Conservation (phyloP, 2,329 filamentous ascomycete genomes). For the Huntiella bhutanensis region DNA sequence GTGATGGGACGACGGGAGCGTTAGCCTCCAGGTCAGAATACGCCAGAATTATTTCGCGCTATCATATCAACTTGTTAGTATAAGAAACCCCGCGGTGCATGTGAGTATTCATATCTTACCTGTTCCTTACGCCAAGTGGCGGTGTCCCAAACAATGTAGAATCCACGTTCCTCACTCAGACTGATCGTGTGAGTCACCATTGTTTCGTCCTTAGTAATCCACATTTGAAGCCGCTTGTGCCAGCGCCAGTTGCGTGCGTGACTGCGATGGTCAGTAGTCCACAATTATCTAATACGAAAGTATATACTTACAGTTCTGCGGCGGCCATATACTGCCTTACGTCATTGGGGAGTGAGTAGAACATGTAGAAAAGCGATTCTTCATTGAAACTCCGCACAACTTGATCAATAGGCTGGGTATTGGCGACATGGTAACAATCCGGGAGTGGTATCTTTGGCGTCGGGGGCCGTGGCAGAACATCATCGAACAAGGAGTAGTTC, state of each 20-base stretch:
- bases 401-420: constrained; percentile 44
- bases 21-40: constrained; percentile 41
- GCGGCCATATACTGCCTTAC: constrained; percentile 45
- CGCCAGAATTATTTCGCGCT: constrained; percentile 42
- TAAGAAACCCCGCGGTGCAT: too few species aligned
- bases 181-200: constrained; percentile 40
- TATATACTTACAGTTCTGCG: constrained; percentile 34
- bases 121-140: constrained; percentile 43
- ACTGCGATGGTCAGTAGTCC: constrained; percentile 15
- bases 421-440: constrained; percentile 48
- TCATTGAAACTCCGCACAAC: constrained; percentile 50
- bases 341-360: constrained; percentile 46
- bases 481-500: constrained; percentile 42
- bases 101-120: constrained; percentile 23
- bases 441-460: constrained; percentile 39
- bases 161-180: constrained; percentile 41
- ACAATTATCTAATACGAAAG: not conserved
- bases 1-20: constrained; percentile 12
- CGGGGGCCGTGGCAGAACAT: constrained; percentile 36
- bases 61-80: constrained; percentile 6
- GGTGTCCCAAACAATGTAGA: constrained; percentile 48
- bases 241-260: constrained; percentile 48
- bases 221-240: constrained; percentile 47
- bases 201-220: constrained; percentile 49
- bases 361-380: constrained; percentile 51